phyloP scores from a whole-genome alignment of 495 filamentous ascomycete species.

The Jackrogersella minutella region DNA sequence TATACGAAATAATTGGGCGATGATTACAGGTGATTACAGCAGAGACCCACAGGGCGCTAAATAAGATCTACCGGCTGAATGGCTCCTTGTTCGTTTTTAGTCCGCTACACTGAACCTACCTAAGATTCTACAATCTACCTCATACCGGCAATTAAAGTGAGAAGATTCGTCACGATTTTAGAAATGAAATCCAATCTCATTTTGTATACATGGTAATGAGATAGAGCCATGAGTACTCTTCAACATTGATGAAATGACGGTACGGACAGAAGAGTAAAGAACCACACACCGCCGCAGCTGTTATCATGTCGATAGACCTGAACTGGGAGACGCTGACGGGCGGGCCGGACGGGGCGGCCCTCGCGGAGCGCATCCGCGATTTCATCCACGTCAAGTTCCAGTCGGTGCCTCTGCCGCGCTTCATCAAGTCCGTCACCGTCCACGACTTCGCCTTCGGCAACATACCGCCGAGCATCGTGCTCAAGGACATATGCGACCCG shows the following conservation, averaged over 20 bases:
- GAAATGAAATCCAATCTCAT: slow-evolving; percentile 2
- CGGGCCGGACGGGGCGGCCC: slow-evolving; percentile 81
- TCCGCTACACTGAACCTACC: neutral
- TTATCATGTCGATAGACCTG: slow-evolving; percentile 91
- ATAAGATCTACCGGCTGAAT: slow-evolving; percentile 1
- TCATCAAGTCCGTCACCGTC: slow-evolving; percentile 94
- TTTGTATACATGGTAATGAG: neutral
- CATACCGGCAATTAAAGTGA: neutral
- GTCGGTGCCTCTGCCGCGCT: slow-evolving; percentile 84
- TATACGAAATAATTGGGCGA: neutral
- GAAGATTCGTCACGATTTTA: slow-evolving; percentile 1
- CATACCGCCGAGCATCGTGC: slow-evolving; percentile 81
- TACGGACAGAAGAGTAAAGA: slow-evolving; percentile 4
- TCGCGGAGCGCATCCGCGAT: slow-evolving; percentile 85
- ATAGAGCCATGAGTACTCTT: neutral
- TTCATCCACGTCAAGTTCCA: slow-evolving; percentile 98
- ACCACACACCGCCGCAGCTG: neutral
- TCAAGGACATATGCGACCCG: slow-evolving; percentile 96
- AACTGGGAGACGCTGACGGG: slow-evolving; percentile 94
- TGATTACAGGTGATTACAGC: neutral
- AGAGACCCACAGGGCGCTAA: slow-evolving; percentile 10
- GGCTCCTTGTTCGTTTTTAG: neutral
- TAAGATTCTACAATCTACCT: neutral
- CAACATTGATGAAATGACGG: slow-evolving; percentile 6
- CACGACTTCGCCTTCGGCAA: slow-evolving; percentile 93